Evolutionary conservation across 2,329 filamentous ascomycete species (phyloP), one percentile per base, ranked within the genome.

Genomic region (Leptographium galeiforme): DNA sequence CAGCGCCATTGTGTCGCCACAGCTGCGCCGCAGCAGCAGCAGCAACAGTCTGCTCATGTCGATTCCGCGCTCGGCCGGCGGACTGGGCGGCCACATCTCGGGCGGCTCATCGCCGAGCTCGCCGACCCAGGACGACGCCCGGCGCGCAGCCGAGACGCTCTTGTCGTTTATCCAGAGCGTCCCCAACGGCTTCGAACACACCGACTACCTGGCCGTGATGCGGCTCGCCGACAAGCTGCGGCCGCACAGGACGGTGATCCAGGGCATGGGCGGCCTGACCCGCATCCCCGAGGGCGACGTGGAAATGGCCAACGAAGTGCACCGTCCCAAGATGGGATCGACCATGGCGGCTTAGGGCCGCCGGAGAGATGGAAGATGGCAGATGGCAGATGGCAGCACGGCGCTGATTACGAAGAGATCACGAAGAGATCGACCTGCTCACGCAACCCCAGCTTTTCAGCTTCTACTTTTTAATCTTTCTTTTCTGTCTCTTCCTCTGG

Each of bases 221-320:
- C 88, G 89, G 64, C 71, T 96, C 58, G 91, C 90, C 65, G 86
- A 95, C 67, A 94, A 91, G 68, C 75, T 95, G 34, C 82, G 87
- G 56, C 72, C 94, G 39, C 79, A 85, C 25, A 38, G 8, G 51
- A 38, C 59, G 39, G 53, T 53, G 18, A 14, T 32, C 2, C 64
- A 67, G 30, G 66, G 67, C 3, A 68, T 77, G 51, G 74, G 76
- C 4, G 74, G 74, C 0, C 63, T 81, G 11, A 75, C 76, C 2
- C 70, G 75, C 38, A 80, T 80, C 51, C 76, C 76, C 0, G 77
- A 80, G 60, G 75, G 76, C n/a, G 77, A 80, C 51, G 67, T 67
- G 5, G 77, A 80, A 64, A 70, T 75, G 64, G 60, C 64, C 18
- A 69, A 68, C 60, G 67, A 66, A 43, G 59, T 60, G 32, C 63